Percentiles rank a stretch among this genome's conserved stretches.
These are phyloP conservation scores for Penicillium canariense DNA, from an alignment of 495 filamentous ascomycete genomes.

Conservation along the genomic window DNA sequence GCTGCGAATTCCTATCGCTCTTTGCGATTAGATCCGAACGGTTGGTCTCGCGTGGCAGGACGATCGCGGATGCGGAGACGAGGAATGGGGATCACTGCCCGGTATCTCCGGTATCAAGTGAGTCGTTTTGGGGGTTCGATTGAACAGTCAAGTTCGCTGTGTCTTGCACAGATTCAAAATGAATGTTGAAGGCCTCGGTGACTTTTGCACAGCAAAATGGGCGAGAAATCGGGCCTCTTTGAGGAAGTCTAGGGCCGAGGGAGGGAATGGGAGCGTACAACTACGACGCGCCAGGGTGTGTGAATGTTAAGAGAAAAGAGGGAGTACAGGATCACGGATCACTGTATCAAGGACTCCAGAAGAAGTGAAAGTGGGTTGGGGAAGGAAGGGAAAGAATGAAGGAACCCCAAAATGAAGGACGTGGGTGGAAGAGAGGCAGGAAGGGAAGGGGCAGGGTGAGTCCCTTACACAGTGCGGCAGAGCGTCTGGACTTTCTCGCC, in stretches of 20 bases:
- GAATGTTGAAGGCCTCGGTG: constrained; percentile 17
- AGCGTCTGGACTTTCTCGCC: background rate
- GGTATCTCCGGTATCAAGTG: constrained; percentile 37
- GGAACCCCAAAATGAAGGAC: constrained; percentile 11
- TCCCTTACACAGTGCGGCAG: constrained; percentile 18
- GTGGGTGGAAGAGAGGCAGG: constrained; percentile 11
- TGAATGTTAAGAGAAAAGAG: constrained; percentile 26
- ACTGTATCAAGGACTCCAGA: constrained; percentile 37
- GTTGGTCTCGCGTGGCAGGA: constrained; percentile 29
- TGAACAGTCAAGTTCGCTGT: constrained; percentile 11
- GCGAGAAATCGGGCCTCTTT: constrained; percentile 17
- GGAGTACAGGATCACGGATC: constrained; percentile 43
- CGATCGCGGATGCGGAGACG: constrained; percentile 34
- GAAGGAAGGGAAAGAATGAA: constrained; percentile 25
- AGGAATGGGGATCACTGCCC: constrained; percentile 32
- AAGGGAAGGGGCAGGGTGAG: constrained; percentile 10
- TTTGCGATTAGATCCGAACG: constrained; percentile 6
- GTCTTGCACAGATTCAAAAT: constrained; percentile 23
- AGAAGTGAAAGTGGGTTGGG: constrained; percentile 28
- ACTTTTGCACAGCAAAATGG: constrained; percentile 32
- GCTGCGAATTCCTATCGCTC: constrained; percentile 1
- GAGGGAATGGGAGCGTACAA: constrained; percentile 39
- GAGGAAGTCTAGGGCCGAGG: constrained; percentile 27
- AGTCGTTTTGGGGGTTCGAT: background rate
- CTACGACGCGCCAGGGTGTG: constrained; percentile 37